Percentiles rank a stretch among this genome's conserved stretches.
phyloP scores from a whole-genome alignment of 2,329 filamentous ascomycete genomes.

The Chrysoporthe puriensis region DNA sequence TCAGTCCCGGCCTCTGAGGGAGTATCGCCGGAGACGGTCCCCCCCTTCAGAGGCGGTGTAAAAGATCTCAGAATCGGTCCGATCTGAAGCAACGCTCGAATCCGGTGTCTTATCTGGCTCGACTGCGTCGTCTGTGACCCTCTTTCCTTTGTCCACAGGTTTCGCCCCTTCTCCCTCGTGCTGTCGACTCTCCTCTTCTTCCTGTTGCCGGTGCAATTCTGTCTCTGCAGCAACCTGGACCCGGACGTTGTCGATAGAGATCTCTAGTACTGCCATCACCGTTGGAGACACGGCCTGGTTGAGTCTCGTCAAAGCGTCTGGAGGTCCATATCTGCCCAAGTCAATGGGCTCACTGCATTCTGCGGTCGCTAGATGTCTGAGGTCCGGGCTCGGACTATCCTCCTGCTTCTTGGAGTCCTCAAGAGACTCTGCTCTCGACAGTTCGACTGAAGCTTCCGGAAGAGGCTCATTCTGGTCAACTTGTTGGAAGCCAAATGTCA shows the following conservation, averaged over 20 bases:
- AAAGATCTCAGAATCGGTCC: not conserved
- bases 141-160: not conserved
- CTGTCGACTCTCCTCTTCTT: conserved; percentile 33
- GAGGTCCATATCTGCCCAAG: conserved; percentile 53
- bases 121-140: not conserved
- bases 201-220: conserved; percentile 36
- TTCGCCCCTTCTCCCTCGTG: not conserved
- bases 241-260: conserved; percentile 52
- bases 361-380: not conserved
- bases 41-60: conserved; percentile 6
- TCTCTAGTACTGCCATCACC: conserved; percentile 45
- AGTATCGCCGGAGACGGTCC: conserved; percentile 38
- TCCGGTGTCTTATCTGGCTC: not conserved
- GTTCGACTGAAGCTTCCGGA: conserved; percentile 12
- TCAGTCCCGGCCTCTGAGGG: not conserved
- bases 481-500: conserved; percentile 5
- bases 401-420: not conserved
- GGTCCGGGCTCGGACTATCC: not conserved
- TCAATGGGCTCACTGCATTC: conserved; percentile 40
- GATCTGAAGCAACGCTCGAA: conserved; percentile 9
- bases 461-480: conserved; percentile 1
- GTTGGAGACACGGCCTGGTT: conserved; percentile 45
- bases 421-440: not conserved
- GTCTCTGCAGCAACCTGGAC: conserved; percentile 39
- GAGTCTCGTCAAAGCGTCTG: conserved; percentile 44